Percentiles rank a stretch among this genome's conserved stretches.
These are phyloP conservation scores for Thuidium tamariscinum DNA, from an alignment of 225 moss, liverwort and hornwort species.

Conservation along the genomic window DNA sequence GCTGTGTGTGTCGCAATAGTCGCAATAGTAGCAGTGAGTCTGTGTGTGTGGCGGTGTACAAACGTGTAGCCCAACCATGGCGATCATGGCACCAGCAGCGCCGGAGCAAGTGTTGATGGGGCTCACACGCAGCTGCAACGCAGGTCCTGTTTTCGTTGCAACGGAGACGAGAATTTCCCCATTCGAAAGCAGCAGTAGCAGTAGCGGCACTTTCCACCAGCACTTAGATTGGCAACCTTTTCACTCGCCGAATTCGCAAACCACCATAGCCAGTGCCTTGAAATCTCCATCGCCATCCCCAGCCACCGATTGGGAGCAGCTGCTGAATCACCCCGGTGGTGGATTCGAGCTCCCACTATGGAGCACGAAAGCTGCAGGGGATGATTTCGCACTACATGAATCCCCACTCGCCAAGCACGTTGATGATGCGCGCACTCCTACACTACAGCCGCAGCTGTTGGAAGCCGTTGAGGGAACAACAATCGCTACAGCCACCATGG, in stretches of 20 bases:
- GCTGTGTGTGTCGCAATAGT: neutral
- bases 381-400: neutral
- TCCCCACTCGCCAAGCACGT: neutral
- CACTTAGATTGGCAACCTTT: neutral
- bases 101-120: neutral
- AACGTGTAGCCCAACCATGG: neutral
- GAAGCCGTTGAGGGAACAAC: slow-evolving; percentile 40
- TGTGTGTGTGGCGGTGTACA: neutral
- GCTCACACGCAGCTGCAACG: neutral
- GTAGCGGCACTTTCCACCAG: neutral
- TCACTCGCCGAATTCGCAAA: neutral
- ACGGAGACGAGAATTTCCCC: neutral
- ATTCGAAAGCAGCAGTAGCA: neutral
- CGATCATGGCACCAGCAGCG: neutral
- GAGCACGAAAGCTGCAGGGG: neutral
- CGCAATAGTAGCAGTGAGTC: neutral
- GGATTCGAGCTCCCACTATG: neutral
- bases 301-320: neutral
- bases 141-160: neutral
- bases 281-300: neutral
- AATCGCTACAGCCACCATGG: neutral
- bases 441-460: slow-evolving; percentile 7
- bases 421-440: neutral
- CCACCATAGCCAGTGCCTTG: neutral
- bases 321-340: neutral